Base-by-base conservation (phyloP, 768 basidiomycete species). In the Pholiota microspora region DNA sequence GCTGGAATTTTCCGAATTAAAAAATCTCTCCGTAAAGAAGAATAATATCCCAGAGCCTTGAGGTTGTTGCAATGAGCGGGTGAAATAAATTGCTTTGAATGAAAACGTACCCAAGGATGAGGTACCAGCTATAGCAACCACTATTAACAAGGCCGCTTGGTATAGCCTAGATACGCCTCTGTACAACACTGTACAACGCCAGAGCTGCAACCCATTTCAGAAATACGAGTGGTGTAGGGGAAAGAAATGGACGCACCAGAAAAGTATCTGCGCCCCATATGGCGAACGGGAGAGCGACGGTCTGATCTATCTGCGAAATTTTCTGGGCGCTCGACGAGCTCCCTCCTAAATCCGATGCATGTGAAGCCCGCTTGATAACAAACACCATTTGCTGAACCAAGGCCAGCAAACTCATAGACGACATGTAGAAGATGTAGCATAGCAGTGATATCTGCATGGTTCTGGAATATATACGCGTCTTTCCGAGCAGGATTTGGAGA, bases 201-300 rank as follows among this genome's bases (percentile, higher is more conserved):
- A 51, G 15, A 51, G 9, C 51, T 51, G 34, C 15, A 25, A 12
- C 4, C 16, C 34, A 12, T 13, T 24, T 21, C 23, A 24, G 49
- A 12, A 21, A 29, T 23, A 7, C 12, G 12, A 7, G 13, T 40
- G 12, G 7, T 10, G 13, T 36, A 21, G 21, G 42, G 23, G 25
- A 23, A 32, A 21, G 23, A 31, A 18, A 45, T 12, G 9, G 16
- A n/a, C 51, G 28, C 35, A 51, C 51, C 18, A 51, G 16, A 15
- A 51, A 51, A 2, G 40, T 29, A 44, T 51, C 51, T 12, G 51
- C 40, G 7, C 51, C 51, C 51, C 51, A 51, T 4, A 51, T 31
- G 7, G 38, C 38, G 31, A 51, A 51, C 18, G 51, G 51, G 4
- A 51, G 51, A 5, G 51, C 40, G 16, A 42, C 40, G 15, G 51